Conservation (phyloP, 768 basidiomycete species). For the Podaxis sp. region DNA sequence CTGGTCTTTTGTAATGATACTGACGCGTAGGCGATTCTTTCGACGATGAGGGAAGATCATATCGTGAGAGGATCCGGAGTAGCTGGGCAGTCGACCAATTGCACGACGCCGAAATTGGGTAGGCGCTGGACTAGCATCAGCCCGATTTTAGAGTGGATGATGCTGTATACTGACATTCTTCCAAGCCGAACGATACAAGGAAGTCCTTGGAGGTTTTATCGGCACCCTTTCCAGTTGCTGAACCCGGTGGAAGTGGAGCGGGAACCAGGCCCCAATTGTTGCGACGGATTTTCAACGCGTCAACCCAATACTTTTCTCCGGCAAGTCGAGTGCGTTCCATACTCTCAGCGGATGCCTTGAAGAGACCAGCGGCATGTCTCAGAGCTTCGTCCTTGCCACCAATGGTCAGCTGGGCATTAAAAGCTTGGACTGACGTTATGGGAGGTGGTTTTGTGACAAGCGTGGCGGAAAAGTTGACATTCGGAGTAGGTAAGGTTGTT, state of each 20-base stretch:
- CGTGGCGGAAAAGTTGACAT: constrained; percentile 50
- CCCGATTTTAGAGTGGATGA: neutral
- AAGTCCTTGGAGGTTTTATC: constrained; percentile 84
- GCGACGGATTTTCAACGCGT: constrained; percentile 73
- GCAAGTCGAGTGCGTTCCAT: constrained; percentile 62
- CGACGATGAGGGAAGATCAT: constrained; percentile 68
- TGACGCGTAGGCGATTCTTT: constrained; percentile 57
- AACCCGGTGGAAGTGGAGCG: constrained; percentile 71
- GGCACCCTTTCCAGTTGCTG: constrained; percentile 69
- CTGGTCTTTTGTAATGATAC: constrained; percentile 27
- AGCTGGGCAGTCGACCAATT: constrained; percentile 62
- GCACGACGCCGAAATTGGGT: constrained; percentile 63
- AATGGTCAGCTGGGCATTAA: constrained; percentile 68
- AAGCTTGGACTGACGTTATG: constrained; percentile 65
- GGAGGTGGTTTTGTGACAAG: constrained; percentile 64
- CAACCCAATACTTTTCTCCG: constrained; percentile 78
- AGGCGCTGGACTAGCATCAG: constrained; percentile 46
- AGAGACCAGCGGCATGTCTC: constrained; percentile 68
- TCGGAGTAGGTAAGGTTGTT: constrained; percentile 20
- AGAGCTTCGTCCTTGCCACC: constrained; percentile 82
- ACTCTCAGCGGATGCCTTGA: constrained; percentile 65
- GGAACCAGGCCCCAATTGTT: constrained; percentile 82
- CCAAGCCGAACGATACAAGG: constrained; percentile 74
- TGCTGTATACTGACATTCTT: constrained; percentile 61
- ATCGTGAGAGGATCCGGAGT: constrained; percentile 38